Conservation (phyloP, 2,329 filamentous ascomycete species). For the Ceratocystis eucalypticola region DNA sequence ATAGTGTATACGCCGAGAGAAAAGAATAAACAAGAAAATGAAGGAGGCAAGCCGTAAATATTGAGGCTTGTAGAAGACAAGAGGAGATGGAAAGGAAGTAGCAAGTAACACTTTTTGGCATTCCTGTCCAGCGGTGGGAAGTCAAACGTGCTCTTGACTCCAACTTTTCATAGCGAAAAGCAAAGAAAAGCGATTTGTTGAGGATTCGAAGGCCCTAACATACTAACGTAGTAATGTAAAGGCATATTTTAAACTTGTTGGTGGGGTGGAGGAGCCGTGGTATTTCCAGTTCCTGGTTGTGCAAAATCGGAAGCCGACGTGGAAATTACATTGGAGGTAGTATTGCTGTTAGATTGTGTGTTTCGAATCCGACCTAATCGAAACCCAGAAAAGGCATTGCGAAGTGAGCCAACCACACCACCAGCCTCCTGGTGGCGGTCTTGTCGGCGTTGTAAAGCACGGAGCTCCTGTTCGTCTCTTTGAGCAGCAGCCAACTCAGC, state of each 20-base stretch:
- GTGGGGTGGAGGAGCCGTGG: background rate
- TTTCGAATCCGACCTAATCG: slow-evolving; percentile 7
- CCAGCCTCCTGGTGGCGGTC: slow-evolving; percentile 8
- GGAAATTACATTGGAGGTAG: background rate
- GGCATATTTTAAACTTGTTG: background rate
- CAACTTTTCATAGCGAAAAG: too few species aligned
- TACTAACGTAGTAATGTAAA: too few species aligned
- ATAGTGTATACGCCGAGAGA: slow-evolving; percentile 19
- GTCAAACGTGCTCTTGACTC: background rate
- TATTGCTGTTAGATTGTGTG: background rate
- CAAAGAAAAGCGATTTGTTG: too few species aligned
- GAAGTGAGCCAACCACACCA: slow-evolving; percentile 12
- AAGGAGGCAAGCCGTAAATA: background rate
- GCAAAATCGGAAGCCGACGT: background rate
- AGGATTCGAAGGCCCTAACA: too few species aligned
- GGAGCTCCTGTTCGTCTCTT: slow-evolving; percentile 14
- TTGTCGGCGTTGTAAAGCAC: slow-evolving; percentile 6
- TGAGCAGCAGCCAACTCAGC: slow-evolving; percentile 10
- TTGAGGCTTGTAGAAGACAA: background rate
- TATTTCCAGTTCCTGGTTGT: background rate
- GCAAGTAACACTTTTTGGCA: background rate
- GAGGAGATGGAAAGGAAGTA: background rate
- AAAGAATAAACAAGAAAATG: background rate
- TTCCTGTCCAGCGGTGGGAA: background rate
- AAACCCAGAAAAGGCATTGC: slow-evolving; percentile 20